phyloP scores from a whole-genome alignment of 169 alveolate species.

The Plasmodium blacklocki region DNA sequence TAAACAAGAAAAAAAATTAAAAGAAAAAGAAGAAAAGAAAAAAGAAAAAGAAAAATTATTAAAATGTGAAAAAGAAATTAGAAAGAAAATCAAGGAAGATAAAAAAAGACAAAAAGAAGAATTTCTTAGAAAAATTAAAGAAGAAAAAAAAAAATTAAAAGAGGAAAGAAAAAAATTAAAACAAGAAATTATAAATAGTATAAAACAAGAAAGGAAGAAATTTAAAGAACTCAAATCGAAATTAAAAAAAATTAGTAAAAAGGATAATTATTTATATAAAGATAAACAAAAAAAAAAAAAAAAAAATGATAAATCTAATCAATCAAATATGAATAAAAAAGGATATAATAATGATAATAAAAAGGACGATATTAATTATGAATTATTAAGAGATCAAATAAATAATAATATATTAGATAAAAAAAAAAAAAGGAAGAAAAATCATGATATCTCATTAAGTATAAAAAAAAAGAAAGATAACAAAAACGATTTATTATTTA shows the following conservation, averaged over 20 bases:
- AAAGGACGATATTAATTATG: not conserved
- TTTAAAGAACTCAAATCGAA: not conserved
- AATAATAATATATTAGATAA: too few species aligned
- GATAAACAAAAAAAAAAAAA: not conserved
- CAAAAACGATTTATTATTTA: too few species aligned
- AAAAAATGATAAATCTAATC: not conserved
- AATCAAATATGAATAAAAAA: not conserved
- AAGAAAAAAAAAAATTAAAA: slow-evolving; percentile 11
- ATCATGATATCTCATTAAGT: too few species aligned
- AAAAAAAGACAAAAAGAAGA: slow-evolving; percentile 12
- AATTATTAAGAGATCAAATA: too few species aligned
- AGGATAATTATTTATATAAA: not conserved
- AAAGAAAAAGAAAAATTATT: slow-evolving; percentile 7
- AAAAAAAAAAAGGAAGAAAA: too few species aligned
- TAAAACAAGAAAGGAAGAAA: not conserved
- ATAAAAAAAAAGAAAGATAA: too few species aligned
- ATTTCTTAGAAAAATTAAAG: not conserved
- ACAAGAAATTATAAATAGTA: not conserved
- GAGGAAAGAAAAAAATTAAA: slow-evolving; percentile 10
- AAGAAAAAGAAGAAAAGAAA: not conserved
- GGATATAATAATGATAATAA: not conserved
- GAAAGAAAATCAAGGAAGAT: not conserved
- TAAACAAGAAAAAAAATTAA: slow-evolving; percentile 7
- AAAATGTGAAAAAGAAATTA: slow-evolving; percentile 2
- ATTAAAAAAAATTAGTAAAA: slow-evolving; percentile 11